Conservation (phyloP, 768 basidiomycete species). For the Termitomyces sp. region DNA sequence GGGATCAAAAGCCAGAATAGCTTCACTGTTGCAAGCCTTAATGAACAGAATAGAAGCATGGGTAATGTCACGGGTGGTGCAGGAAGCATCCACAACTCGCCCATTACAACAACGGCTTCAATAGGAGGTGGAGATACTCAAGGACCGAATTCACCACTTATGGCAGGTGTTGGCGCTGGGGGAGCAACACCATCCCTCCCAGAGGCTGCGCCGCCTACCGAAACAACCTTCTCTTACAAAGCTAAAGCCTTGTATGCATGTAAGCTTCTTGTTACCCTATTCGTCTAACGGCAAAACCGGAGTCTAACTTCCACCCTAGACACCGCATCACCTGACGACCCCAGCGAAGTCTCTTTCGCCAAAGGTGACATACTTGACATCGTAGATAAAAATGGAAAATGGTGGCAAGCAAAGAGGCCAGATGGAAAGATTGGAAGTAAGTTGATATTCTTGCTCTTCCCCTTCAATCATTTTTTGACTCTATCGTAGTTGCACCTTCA, state of each 20-base stretch:
- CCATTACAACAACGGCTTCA: slow-evolving; percentile 35
- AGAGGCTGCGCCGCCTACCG: slow-evolving; percentile 28
- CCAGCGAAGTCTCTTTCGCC: slow-evolving; percentile 90
- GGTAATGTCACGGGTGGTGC: slow-evolving; percentile 33
- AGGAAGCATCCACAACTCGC: slow-evolving; percentile 56
- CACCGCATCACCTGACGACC: slow-evolving; percentile 90
- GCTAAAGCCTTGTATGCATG: slow-evolving; percentile 91
- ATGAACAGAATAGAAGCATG: slow-evolving; percentile 33
- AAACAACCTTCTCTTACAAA: slow-evolving; percentile 55
- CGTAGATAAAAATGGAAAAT: slow-evolving; percentile 88
- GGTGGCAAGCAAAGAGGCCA: slow-evolving; percentile 85
- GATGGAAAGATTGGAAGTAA: slow-evolving; percentile 78
- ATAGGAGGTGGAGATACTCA: slow-evolving; percentile 42
- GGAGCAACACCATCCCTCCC: slow-evolving; percentile 24
- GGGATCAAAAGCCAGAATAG: slow-evolving; percentile 53
- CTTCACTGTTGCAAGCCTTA: slow-evolving; percentile 44
- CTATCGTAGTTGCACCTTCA: slow-evolving; percentile 67
- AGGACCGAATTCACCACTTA: slow-evolving; percentile 62
- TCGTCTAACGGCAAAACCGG: slow-evolving; percentile 6
- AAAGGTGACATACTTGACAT: slow-evolving; percentile 94
- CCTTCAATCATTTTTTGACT: slow-evolving; percentile 6
- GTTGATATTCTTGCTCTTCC: slow-evolving; percentile 27
- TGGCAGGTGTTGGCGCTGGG: slow-evolving; percentile 64
- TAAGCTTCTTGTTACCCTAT: slow-evolving; percentile 33
- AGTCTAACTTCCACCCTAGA: slow-evolving; percentile 48